These are phyloP conservation scores for Penicillium sp. DNA, from an alignment of 2,329 filamentous ascomycete species.

Conservation along the genomic window DNA sequence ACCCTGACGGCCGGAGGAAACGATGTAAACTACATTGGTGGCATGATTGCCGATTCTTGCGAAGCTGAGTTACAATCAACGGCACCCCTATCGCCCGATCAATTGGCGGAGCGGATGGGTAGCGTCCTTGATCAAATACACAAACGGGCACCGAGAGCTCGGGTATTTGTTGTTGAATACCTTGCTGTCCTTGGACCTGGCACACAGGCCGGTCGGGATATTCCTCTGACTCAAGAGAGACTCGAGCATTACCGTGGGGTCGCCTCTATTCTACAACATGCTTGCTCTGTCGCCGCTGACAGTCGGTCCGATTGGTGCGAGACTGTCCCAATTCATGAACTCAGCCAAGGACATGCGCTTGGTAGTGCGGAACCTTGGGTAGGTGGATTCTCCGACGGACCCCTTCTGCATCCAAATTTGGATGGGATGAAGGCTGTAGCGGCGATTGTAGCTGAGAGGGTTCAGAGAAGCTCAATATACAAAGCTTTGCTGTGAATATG, in stretches of 20 bases:
- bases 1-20: slow-evolving; percentile 19
- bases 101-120: slow-evolving; percentile 9
- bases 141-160: slow-evolving; percentile 10
- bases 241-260: slow-evolving; percentile 10
- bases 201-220: slow-evolving; percentile 9
- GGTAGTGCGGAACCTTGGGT: slow-evolving; percentile 16
- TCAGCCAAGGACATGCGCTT: slow-evolving; percentile 14
- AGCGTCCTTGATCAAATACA: slow-evolving; percentile 14
- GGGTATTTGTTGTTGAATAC: slow-evolving; percentile 16
- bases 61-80: background rate
- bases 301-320: slow-evolving; percentile 16
- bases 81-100: background rate
- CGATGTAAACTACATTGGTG: slow-evolving; percentile 17
- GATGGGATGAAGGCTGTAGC: slow-evolving; percentile 17
- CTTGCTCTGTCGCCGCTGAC: slow-evolving; percentile 6
- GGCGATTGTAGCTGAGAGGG: background rate
- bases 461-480: background rate
- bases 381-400: slow-evolving; percentile 5
- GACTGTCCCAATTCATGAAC: slow-evolving; percentile 14
- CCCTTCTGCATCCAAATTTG: slow-evolving; percentile 14
- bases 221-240: slow-evolving; percentile 12
- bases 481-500: slow-evolving; percentile 1
- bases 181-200: slow-evolving; percentile 15
- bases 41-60: slow-evolving; percentile 14
- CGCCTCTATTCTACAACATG: slow-evolving; percentile 13